Conservation (phyloP, 441 rosid genomes). For the Corymbia calophylla region DNA sequence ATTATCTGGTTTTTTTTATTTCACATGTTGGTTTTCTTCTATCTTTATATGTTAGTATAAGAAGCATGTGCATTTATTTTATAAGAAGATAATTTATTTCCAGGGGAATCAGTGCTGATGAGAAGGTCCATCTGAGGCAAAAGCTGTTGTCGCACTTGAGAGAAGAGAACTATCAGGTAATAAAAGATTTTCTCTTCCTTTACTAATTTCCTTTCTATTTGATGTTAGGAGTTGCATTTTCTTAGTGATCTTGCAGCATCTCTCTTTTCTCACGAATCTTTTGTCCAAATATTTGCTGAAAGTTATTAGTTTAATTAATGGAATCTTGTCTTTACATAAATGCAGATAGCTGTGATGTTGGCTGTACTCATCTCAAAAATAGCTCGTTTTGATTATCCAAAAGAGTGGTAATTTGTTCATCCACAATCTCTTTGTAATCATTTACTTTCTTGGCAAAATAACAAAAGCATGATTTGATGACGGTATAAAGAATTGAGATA, state of each 20-base stretch:
- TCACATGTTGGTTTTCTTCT: background rate
- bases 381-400: slow-evolving; percentile 96
- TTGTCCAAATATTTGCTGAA: slow-evolving; percentile 1
- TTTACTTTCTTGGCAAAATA: background rate
- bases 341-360: slow-evolving; percentile 79
- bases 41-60: background rate
- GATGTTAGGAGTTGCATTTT: background rate
- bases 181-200: background rate
- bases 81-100: background rate
- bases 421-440: background rate
- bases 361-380: slow-evolving; percentile 93
- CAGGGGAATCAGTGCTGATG: slow-evolving; percentile 90
- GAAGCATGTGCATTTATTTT: background rate
- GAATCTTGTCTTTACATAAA: slow-evolving; percentile 4
- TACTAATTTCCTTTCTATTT: background rate
- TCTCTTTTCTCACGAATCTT: background rate
- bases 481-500: background rate
- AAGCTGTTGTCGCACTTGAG: slow-evolving; percentile 72
- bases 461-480: background rate
- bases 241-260: background rate
- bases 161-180: slow-evolving; percentile 85
- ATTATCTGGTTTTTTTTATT: background rate
- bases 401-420: slow-evolving; percentile 56
- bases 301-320: background rate
- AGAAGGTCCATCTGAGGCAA: slow-evolving; percentile 73